Base-by-base conservation (phyloP, 176 grass and related monocot species). In the Pontederia crassipes region DNA sequence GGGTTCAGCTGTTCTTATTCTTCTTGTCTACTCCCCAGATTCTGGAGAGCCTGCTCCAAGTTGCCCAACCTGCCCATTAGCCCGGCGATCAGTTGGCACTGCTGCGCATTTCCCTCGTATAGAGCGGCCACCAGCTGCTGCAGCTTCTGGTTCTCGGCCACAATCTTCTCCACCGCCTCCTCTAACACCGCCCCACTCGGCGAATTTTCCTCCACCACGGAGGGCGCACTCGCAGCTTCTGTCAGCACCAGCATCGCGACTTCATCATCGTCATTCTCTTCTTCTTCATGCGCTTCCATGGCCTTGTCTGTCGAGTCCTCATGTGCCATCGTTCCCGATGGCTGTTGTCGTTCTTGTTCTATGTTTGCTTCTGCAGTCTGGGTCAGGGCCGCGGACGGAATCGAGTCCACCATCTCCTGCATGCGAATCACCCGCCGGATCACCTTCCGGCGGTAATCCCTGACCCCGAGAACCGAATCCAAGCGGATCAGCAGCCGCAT, bases 391-490 rank as follows among this genome's bases (percentile, higher is more conserved):
- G 77, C 60, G 0, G 20, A 24, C 20, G 20, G 20, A 0, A 95
- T 56, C 2, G 83, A 74, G 57, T 90, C 91, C 3, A 95, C 65
- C 7, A 76, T 70, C 3, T 95, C 83, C 71, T 95, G 90, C 5
- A 95, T 73, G 48, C 65, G 66, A 45, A 95, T 79, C 18, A 87
- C 90, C 27, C 55, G 71, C 50, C 47, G 81, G 46, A 79, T 69
- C 55, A 95, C 90, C 74, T 58, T 72, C 61, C 55, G 74, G 59
- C 90, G 59, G 45, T 86, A 89, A 63, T 79, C 86, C 54, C 90
- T 70, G n/a, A 80, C 90, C 10, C 83, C 86, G 17, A 24, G 80
- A 45, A 89, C 86, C 4, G 86, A 74, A 55, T 95, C 83, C 1
- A 95, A 68, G 1, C 72, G 74, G 1, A 95, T 60, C 52, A 95